Conservation (phyloP, 2,329 filamentous ascomycete species). For the Microcyclosporella mali region DNA sequence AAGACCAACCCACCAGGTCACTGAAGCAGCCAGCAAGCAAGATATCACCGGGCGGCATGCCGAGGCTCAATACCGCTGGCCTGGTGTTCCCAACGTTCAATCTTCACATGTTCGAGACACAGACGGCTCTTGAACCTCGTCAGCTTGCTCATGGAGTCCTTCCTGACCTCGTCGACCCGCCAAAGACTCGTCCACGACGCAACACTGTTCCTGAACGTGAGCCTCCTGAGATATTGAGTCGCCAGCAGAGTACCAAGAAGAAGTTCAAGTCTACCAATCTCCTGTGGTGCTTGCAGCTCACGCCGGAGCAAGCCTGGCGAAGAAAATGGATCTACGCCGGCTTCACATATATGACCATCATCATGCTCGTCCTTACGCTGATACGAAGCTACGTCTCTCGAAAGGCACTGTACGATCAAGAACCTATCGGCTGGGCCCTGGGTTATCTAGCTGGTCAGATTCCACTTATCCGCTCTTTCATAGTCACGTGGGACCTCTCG, state of each 20-base stretch:
- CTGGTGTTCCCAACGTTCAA: conserved; percentile 15
- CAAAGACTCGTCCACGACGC: conserved; percentile 12
- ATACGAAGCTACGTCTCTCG: conserved; percentile 64
- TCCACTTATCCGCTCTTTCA: conserved; percentile 62
- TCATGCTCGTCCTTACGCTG: conserved; percentile 60
- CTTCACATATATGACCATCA: conserved; percentile 66
- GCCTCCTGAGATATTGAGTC: conserved; percentile 2
- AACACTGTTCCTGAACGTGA: conserved; percentile 22
- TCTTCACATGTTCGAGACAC: conserved; percentile 12
- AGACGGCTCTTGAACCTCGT: conserved; percentile 21
- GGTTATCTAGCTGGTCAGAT: conserved; percentile 83
- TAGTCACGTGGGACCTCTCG: conserved; percentile 62
- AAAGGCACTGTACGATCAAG: conserved; percentile 62
- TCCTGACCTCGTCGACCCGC: conserved; percentile 6
- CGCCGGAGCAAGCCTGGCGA: conserved; percentile 65
- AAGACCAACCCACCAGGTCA: conserved; percentile 31
- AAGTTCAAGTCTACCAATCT: conserved; percentile 58
- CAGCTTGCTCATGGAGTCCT: conserved; percentile 3
- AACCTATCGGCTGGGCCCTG: conserved; percentile 88
- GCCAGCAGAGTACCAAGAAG: conserved; percentile 2
- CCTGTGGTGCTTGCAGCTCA: conserved; percentile 72
- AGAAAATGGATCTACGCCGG: conserved; percentile 79
- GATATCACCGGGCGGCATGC: conserved; percentile 9
- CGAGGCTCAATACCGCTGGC: conserved; percentile 17
- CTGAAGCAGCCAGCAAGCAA: conserved; percentile 17